Evolutionary conservation across 768 basidiomycete genomes (phyloP).

Genomic region (Tylopilus rubrobrunneus): DNA sequence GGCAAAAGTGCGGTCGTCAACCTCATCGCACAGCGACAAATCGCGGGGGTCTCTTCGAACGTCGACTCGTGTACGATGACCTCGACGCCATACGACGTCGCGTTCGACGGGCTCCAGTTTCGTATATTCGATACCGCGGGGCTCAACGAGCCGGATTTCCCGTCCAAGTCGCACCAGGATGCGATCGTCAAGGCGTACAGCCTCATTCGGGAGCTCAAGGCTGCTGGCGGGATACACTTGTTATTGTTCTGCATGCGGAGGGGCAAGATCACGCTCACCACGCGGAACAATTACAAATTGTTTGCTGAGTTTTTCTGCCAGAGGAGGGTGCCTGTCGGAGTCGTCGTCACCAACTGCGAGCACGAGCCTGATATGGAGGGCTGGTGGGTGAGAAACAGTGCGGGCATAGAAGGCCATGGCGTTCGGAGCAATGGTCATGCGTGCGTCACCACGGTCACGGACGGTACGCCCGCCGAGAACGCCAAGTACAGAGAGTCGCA

Average conservation of each 20-base stretch:
- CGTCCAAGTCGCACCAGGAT: neutral
- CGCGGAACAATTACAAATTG: neutral
- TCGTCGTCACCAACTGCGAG: too few species aligned
- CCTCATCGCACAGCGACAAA: neutral
- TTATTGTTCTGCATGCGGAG: neutral
- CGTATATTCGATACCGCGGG: neutral
- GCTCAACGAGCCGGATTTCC: neutral
- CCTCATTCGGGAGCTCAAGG: neutral
- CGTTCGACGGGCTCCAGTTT: neutral
- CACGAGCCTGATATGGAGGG: too few species aligned
- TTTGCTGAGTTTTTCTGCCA: neutral
- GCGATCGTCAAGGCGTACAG: neutral
- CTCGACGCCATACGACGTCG: neutral
- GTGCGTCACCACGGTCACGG: too few species aligned
- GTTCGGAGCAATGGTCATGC: neutral
- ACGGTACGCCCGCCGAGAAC: too few species aligned
- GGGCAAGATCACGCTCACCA: neutral
- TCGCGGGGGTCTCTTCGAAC: neutral
- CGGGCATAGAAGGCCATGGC: neutral
- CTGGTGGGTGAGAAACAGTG: too few species aligned
- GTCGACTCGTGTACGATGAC: too few species aligned
- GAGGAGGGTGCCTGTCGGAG: neutral
- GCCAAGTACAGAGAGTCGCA: too few species aligned
- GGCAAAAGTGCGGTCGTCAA: slow-evolving; percentile 3
- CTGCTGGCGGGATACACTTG: neutral